Evolutionary conservation across 768 basidiomycete genomes (phyloP).

Genomic region (Phylloporus arenicola): DNA sequence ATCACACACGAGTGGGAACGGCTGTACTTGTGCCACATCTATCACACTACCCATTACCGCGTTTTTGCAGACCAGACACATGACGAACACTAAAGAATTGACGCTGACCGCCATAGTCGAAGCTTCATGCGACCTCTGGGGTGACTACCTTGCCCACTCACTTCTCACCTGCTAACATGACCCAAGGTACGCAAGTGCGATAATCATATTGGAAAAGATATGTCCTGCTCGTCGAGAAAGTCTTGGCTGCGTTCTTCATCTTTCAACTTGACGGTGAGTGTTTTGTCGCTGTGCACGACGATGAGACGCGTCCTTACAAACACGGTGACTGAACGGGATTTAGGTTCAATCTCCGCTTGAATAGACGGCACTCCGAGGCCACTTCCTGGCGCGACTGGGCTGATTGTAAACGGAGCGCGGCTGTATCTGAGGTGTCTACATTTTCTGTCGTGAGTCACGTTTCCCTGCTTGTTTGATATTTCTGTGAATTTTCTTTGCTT

Average conservation of each 20-base stretch:
- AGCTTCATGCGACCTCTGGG: neutral
- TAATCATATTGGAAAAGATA: neutral
- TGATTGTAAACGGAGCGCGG: slow-evolving; percentile 11
- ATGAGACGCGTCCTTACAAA: slow-evolving; percentile 7
- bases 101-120: neutral
- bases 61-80: neutral
- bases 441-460: neutral
- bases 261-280: neutral
- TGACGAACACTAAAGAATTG: neutral
- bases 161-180: neutral
- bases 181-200: neutral
- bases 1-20: slow-evolving; percentile 22
- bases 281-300: slow-evolving; percentile 3
- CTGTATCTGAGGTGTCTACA: neutral
- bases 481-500: too few relatives aligned
- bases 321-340: slow-evolving; percentile 1
- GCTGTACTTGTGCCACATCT: slow-evolving; percentile 9
- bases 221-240: neutral
- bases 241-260: neutral
- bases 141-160: neutral
- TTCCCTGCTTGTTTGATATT: neutral
- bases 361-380: neutral
- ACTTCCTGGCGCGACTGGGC: slow-evolving; percentile 5
- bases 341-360: slow-evolving; percentile 16
- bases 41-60: slow-evolving; percentile 12